phyloP scores from a whole-genome alignment of 768 basidiomycete species.

The Boletus rex-veris region DNA sequence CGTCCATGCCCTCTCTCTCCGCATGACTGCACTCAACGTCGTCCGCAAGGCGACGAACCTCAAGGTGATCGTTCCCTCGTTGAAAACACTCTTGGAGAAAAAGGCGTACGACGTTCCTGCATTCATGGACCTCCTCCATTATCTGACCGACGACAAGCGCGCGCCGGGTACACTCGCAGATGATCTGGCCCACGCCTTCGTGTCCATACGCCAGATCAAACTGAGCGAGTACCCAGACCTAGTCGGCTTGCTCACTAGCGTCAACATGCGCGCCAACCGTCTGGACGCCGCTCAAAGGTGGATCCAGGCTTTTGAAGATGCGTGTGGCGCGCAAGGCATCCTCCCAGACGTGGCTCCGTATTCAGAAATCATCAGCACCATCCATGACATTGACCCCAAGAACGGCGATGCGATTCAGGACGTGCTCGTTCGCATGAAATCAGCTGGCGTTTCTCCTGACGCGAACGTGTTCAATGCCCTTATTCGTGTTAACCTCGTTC shows the following conservation, averaged over 20 bases:
- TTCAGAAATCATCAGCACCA: constrained; percentile 37
- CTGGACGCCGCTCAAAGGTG: constrained; percentile 31
- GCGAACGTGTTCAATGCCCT: constrained; percentile 47
- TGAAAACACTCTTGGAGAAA: constrained; percentile 17
- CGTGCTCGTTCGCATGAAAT: constrained; percentile 39
- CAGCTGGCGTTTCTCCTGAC: constrained; percentile 37
- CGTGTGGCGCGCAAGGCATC: constrained; percentile 16
- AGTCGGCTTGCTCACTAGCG: constrained; percentile 36
- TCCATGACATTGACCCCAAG: constrained; percentile 30
- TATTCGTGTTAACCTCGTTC: constrained; percentile 38
- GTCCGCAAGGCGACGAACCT: constrained; percentile 1
- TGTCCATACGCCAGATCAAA: constrained; percentile 13
- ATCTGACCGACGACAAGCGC: constrained; percentile 15
- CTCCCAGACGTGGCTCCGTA: constrained; percentile 31
- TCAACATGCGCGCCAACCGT: constrained; percentile 33
- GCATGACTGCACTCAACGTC: constrained; percentile 37
- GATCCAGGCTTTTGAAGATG: constrained; percentile 25
- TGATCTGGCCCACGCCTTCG: constrained; percentile 20
- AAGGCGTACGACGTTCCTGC: constrained; percentile 18
- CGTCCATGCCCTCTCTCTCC: constrained; percentile 36
- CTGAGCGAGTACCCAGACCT: constrained; percentile 31
- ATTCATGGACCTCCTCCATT: constrained; percentile 28
- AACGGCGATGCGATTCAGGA: constrained; percentile 32
- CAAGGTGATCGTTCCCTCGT: not conserved
- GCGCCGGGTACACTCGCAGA: constrained; percentile 18